Conservation (phyloP, 2,329 filamentous ascomycete species). For the Colletotrichum shisoi region DNA sequence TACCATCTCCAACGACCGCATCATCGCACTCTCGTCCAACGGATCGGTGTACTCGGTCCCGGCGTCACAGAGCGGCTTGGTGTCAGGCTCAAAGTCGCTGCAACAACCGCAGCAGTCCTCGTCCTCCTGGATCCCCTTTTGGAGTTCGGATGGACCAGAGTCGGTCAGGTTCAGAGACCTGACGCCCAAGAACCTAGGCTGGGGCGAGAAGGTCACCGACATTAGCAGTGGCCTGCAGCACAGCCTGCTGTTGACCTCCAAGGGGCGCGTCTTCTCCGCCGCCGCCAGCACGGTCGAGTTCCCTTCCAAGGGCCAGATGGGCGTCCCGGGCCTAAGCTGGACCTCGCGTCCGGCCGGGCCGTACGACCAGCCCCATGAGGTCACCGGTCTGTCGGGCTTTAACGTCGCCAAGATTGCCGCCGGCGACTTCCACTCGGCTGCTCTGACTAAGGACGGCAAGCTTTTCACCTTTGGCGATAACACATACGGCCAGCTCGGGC, state of each 20-base stretch:
- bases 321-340: slow-evolving; percentile 84
- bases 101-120: slow-evolving; percentile 57
- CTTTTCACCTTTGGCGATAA: slow-evolving; percentile 94
- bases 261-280: slow-evolving; percentile 87
- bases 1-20: slow-evolving; percentile 79
- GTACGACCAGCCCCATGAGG: slow-evolving; percentile 83
- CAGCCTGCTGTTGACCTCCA: slow-evolving; percentile 81
- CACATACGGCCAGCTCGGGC: slow-evolving; percentile 87
- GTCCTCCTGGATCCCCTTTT: slow-evolving; percentile 76
- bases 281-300: slow-evolving; percentile 80
- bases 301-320: slow-evolving; percentile 85
- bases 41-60: slow-evolving; percentile 88
- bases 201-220: slow-evolving; percentile 76
- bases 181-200: slow-evolving; percentile 68
- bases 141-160: slow-evolving; percentile 54
- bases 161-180: slow-evolving; percentile 76
- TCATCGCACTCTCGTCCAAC: slow-evolving; percentile 77
- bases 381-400: slow-evolving; percentile 74
- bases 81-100: slow-evolving; percentile 67
- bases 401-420: slow-evolving; percentile 78
- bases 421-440: slow-evolving; percentile 86
- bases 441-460: slow-evolving; percentile 76
- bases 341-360: slow-evolving; percentile 75
- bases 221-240: slow-evolving; percentile 85
- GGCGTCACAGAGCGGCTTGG: slow-evolving; percentile 75